Evolutionary conservation across 192 early-diverging fungal species (phyloP), one percentile per base, ranked within the genome.

Genomic region (Entomortierella beljakovae): DNA sequence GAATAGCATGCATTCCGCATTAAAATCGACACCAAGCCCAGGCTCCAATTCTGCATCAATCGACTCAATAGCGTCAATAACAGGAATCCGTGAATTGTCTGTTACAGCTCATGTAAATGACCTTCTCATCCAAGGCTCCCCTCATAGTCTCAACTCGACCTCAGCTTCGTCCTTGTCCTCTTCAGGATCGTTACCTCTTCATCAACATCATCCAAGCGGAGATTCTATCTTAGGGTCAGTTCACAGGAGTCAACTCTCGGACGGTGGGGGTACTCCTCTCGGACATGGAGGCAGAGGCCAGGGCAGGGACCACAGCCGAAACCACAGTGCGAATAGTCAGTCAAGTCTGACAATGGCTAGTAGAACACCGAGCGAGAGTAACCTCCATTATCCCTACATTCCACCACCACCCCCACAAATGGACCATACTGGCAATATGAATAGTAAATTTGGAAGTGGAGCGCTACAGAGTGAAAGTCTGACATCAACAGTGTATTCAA

Each of bases 101-200:
- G 18, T 54, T 23, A 25, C 53, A 18, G 42, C 40, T 2, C 51
- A 62, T 37, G 50, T 11, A 31, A 67, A 61, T 50, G 64, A 67
- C 20, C 33, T 61, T 2, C 34, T 73, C 18, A 29, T 65, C 18
- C 65, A 67, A 25, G 64, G 64, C 6, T 68, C 72, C 7, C 65
- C 65, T 3, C 64, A 67, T 35, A 76, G 72, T 37, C 59, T 68
- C 59, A 67, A 62, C 54, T 76, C 72, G 3, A 76, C 72, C 42
- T 68, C 72, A 2, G 59, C 72, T 11, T 76, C 72, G 10, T 76
- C 72, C 0, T 35, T 76, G 32, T 68, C 64, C 20, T 76, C 72
- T 20, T 49, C 72, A 62, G 72, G 72, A 28, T 76, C 72, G 16
- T 51, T 76, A 28, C 72, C 71, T 37, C 50, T 76, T 16, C 56